phyloP scores from a whole-genome alignment of 345 rosid species.

The Cardamine chenopodiifolia region DNA sequence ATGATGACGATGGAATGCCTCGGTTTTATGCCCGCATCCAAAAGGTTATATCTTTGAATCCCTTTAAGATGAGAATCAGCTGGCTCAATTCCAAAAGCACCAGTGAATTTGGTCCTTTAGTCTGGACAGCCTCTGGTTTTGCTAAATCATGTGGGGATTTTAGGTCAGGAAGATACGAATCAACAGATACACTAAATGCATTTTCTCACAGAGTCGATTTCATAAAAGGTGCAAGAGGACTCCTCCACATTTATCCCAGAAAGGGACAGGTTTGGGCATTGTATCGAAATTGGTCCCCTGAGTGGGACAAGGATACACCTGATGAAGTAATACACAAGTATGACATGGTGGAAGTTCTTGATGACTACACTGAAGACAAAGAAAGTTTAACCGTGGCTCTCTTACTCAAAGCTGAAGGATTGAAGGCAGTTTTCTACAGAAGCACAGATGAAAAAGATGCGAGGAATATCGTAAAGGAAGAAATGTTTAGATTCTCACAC shows the following conservation, averaged over 20 bases:
- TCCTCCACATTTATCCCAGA: constrained; percentile 65
- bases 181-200: constrained; percentile 56
- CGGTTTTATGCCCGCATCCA: constrained; percentile 92
- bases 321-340: constrained; percentile 72
- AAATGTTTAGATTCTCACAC: constrained; percentile 94
- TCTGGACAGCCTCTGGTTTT: constrained; percentile 88
- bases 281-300: constrained; percentile 81
- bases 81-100: constrained; percentile 86
- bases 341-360: constrained; percentile 91
- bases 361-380: constrained; percentile 62
- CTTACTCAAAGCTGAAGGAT: constrained; percentile 75
- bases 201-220: constrained; percentile 87
- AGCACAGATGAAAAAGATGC: constrained; percentile 49
- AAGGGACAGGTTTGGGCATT: constrained; percentile 94
- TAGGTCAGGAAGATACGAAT: constrained; percentile 62
- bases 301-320: constrained; percentile 73
- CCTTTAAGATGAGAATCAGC: constrained; percentile 84
- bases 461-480: constrained; percentile 60
- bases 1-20: constrained; percentile 93
- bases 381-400: constrained; percentile 58
- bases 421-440: constrained; percentile 64
- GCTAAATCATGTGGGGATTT: constrained; percentile 88
- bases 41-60: constrained; percentile 71
- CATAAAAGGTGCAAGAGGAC: constrained; percentile 70
- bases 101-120: constrained; percentile 60